These are phyloP conservation scores for Trichosanthes truncata DNA, from an alignment of 306 rosid genomes.

Conservation along the genomic window DNA sequence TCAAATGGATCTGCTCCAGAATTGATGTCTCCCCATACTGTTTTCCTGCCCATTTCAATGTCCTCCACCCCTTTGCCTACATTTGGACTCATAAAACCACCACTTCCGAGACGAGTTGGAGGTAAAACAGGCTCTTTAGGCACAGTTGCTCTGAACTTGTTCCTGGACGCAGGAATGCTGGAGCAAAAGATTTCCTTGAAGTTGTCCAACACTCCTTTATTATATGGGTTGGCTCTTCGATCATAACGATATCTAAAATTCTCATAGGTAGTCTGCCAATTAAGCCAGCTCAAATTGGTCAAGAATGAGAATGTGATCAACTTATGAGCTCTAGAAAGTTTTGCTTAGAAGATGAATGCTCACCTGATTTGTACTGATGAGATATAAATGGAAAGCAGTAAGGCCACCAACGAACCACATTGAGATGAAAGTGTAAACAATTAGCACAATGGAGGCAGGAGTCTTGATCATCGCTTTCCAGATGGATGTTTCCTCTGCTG, in stretches of 20 bases:
- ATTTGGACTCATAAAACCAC: slow-evolving; percentile 83
- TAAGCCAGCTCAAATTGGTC: slow-evolving; percentile 1
- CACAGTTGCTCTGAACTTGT: slow-evolving; percentile 71
- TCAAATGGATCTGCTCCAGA: slow-evolving; percentile 52
- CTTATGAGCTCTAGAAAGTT: background rate
- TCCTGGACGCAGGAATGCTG: slow-evolving; percentile 54
- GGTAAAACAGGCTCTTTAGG: slow-evolving; percentile 70
- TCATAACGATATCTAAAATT: slow-evolving; percentile 93
- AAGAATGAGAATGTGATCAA: background rate
- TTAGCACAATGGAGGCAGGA: slow-evolving; percentile 87
- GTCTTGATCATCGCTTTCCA: slow-evolving; percentile 95
- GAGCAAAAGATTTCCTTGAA: slow-evolving; percentile 82
- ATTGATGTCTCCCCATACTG: slow-evolving; percentile 80
- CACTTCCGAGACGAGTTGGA: slow-evolving; percentile 49
- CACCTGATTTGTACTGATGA: slow-evolving; percentile 95
- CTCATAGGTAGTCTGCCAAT: slow-evolving; percentile 82
- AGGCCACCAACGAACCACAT: slow-evolving; percentile 99
- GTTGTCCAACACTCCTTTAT: slow-evolving; percentile 65
- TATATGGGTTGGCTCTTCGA: slow-evolving; percentile 64
- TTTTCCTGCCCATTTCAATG: slow-evolving; percentile 92
- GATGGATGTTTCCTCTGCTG: slow-evolving; percentile 49
- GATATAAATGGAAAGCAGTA: slow-evolving; percentile 94
- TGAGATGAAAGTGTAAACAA: slow-evolving; percentile 81
- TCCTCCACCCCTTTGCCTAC: slow-evolving; percentile 87
- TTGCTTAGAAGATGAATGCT: background rate